These are phyloP conservation scores for Nicotiana obtusifolia DNA, from an alignment of 257 asterid species.

Conservation along the genomic window DNA sequence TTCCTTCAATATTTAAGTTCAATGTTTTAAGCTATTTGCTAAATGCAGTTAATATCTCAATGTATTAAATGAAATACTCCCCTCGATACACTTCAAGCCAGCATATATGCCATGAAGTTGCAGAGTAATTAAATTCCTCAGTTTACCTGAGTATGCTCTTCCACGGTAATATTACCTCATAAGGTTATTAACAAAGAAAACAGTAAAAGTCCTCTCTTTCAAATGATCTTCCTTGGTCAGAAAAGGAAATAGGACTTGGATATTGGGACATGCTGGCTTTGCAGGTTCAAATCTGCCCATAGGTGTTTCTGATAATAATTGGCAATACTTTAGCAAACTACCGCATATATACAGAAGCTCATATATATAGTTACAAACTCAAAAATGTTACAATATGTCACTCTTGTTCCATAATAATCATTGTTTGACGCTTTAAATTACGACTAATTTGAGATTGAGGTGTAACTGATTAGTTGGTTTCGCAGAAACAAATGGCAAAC, in stretches of 20 bases:
- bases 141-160: neutral
- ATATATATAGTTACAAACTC: neutral
- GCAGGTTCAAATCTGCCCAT: neutral
- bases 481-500: neutral
- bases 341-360: neutral
- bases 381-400: neutral
- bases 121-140: neutral
- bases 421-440: neutral
- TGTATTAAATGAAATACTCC: neutral
- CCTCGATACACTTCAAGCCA: neutral
- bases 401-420: neutral
- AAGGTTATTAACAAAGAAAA: neutral
- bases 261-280: neutral
- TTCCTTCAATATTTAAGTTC: neutral
- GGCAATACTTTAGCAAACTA: no score
- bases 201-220: neutral
- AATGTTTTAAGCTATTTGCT: neutral
- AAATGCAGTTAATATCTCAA: neutral
- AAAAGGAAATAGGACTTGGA: neutral
- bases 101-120: slow-evolving; percentile 1
- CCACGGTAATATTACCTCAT: neutral
- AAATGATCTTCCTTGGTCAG: neutral
- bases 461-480: neutral
- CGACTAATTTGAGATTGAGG: neutral
- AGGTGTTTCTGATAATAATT: neutral